phyloP scores from a whole-genome alignment of 306 rosid species.

The Ziziphus jujuba region DNA sequence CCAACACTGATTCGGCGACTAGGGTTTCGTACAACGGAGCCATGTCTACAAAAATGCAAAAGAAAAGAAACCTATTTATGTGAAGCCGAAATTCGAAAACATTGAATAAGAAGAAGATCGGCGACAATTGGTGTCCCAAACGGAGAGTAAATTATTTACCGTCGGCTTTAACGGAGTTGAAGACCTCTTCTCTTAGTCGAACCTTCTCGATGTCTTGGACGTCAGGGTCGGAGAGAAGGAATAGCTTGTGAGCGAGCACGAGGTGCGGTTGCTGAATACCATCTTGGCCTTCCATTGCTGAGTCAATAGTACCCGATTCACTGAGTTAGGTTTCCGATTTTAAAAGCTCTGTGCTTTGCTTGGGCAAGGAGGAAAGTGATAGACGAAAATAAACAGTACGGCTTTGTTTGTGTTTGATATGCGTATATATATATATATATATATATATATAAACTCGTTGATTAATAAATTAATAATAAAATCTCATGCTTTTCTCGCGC shows the following conservation, averaged over 20 bases:
- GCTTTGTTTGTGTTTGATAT: background rate
- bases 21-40: slow-evolving; percentile 80
- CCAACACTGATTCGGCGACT: slow-evolving; percentile 61
- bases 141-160: slow-evolving; percentile 43
- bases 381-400: background rate
- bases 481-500: no score
- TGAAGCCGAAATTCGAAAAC: background rate
- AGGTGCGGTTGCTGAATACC: slow-evolving; percentile 82
- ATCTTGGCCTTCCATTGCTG: slow-evolving; percentile 77
- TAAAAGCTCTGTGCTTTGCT: slow-evolving; percentile 26
- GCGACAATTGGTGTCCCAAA: background rate
- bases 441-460: no score
- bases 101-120: background rate
- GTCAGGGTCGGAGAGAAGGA: slow-evolving; percentile 72
- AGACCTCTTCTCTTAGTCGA: slow-evolving; percentile 71
- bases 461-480: no score
- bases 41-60: slow-evolving; percentile 58
- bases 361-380: slow-evolving; percentile 33
- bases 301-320: background rate
- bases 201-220: slow-evolving; percentile 93
- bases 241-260: slow-evolving; percentile 80
- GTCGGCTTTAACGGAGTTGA: slow-evolving; percentile 64
- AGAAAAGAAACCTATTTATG: background rate
- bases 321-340: slow-evolving; percentile 30
- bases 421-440: no score